Conservation (phyloP, 495 filamentous ascomycete genomes). For the Aspergillus ostianus region DNA sequence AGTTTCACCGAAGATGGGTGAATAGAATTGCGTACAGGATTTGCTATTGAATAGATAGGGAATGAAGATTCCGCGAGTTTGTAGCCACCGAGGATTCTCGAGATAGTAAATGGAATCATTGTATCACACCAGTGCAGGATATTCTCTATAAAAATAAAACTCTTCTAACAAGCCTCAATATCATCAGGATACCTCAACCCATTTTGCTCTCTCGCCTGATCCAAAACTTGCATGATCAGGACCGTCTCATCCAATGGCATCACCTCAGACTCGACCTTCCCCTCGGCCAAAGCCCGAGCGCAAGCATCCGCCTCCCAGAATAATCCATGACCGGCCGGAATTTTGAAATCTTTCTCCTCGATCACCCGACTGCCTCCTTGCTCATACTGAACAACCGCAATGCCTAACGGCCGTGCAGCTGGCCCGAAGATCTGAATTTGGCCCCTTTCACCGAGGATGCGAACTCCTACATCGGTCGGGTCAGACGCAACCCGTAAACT, state of each 20-base stretch:
- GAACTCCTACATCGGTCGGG: conserved; percentile 55
- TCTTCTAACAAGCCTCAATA: conserved; percentile 2
- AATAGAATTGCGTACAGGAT: too few species aligned
- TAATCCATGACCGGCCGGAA: conserved; percentile 68
- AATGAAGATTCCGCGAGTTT: too few species aligned
- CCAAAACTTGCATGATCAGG: conserved; percentile 78
- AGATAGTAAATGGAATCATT: too few species aligned
- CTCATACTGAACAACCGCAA: conserved; percentile 42
- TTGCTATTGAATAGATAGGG: too few species aligned
- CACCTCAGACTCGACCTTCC: conserved; percentile 61
- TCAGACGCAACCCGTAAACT: conserved; percentile 59
- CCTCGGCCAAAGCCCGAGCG: conserved; percentile 66
- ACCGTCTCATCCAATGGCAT: conserved; percentile 69
- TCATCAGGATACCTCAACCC: conserved; percentile 5
- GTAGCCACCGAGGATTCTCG: too few species aligned
- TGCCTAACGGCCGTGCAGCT: conserved; percentile 60
- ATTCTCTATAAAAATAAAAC: too few species aligned
- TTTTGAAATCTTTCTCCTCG: conserved; percentile 51
- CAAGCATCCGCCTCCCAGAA: conserved; percentile 83
- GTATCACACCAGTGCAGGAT: too few species aligned
- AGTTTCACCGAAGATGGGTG: too few species aligned
- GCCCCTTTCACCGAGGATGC: conserved; percentile 69
- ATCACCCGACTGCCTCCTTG: conserved; percentile 16
- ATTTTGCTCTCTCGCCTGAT: conserved; percentile 43
- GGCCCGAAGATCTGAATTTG: conserved; percentile 72